Evolutionary conservation across 805 yeast genomes (phyloP).

Genomic region (Saccharomycopsis schoenii): DNA sequence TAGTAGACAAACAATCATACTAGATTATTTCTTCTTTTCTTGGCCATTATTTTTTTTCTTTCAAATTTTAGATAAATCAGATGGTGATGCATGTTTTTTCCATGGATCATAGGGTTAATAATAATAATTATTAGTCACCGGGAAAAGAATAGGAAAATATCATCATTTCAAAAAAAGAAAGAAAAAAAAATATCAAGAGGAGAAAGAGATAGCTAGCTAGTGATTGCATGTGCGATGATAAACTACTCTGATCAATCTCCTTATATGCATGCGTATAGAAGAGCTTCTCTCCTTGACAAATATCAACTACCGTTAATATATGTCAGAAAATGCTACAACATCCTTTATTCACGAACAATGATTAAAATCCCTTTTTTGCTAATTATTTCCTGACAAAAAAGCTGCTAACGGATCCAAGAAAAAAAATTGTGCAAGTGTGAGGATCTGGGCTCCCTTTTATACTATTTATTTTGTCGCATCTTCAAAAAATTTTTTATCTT

Average conservation of each 20-base stretch:
- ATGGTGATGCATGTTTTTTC: conserved; percentile 19
- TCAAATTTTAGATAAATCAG: conserved; percentile 6
- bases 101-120: conserved; percentile 13
- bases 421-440: too few relatives aligned
- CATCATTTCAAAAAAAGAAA: conserved; percentile 9
- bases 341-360: too few relatives aligned
- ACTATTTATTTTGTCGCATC: background rate
- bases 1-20: background rate
- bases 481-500: too few relatives aligned
- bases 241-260: background rate
- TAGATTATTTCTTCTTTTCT: background rate
- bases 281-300: background rate
- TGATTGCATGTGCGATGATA: background rate
- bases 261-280: too few relatives aligned
- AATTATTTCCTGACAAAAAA: too few relatives aligned
- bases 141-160: conserved; percentile 17
- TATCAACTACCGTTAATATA: background rate
- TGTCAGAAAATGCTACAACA: background rate
- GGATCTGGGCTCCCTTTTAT: background rate
- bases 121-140: conserved; percentile 10
- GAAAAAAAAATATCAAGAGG: background rate
- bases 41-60: too few relatives aligned
- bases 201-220: too few relatives aligned
- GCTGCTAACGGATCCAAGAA: too few relatives aligned
- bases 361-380: too few relatives aligned